Conservation (phyloP, 2,329 filamentous ascomycete genomes). For the Plectosphaerella plurivora region DNA sequence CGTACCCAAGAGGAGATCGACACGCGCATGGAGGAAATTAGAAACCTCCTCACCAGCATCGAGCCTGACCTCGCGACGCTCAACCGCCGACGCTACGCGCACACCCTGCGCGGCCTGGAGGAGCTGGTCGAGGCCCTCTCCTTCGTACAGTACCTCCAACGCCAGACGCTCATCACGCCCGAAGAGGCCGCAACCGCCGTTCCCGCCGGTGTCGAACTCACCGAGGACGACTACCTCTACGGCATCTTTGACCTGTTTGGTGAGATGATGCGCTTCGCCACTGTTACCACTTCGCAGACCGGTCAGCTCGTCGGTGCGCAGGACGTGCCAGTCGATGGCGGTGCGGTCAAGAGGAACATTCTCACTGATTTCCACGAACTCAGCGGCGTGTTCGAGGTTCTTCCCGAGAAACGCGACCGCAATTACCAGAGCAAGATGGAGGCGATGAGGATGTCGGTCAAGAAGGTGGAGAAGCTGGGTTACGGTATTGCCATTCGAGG, state of each 20-base stretch:
- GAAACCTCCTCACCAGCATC: constrained; percentile 62
- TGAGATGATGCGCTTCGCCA: constrained; percentile 95
- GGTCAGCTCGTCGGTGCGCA: constrained; percentile 42
- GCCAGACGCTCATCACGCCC: constrained; percentile 68
- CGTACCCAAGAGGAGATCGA: constrained; percentile 65
- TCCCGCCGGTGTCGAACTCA: constrained; percentile 56
- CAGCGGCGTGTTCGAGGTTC: constrained; percentile 69
- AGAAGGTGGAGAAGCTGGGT: constrained; percentile 87
- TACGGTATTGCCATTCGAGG: constrained; percentile 87
- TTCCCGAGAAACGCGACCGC: constrained; percentile 55
- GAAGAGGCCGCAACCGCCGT: constrained; percentile 51
- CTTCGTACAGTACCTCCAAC: constrained; percentile 82
- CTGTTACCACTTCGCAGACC: constrained; percentile 76
- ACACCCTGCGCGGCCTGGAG: constrained; percentile 80
- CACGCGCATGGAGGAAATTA: constrained; percentile 66
- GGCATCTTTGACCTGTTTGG: constrained; percentile 92
- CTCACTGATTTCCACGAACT: constrained; percentile 77
- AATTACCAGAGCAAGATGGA: constrained; percentile 73
- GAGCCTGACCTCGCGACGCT: constrained; percentile 70
- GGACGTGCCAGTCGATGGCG: constrained; percentile 7
- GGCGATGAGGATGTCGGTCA: constrained; percentile 82
- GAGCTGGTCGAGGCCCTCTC: constrained; percentile 91
- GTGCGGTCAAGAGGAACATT: constrained; percentile 49
- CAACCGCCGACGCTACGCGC: constrained; percentile 78
- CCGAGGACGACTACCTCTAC: constrained; percentile 80